Base-by-base conservation (phyloP, 2,329 filamentous ascomycete genomes). In the Alternaria sp. region DNA sequence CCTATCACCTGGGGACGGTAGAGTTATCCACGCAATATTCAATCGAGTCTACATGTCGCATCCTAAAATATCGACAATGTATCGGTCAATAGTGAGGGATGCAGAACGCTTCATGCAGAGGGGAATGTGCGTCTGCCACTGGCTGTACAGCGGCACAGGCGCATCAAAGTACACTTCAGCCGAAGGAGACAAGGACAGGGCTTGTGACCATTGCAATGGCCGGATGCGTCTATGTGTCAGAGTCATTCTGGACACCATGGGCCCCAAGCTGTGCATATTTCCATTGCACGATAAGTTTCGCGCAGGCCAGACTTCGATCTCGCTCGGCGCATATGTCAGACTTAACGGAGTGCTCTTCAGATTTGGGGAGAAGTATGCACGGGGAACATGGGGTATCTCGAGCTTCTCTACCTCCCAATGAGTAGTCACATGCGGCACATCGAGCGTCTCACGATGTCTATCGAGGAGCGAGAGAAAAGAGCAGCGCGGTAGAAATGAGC, bases 171-270 rank as follows among this genome's bases (percentile, higher is more conserved):
- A 41, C 15, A 41, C 37, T 18, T 18, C 37, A 18, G 37, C 37
- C n/a, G 37, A 41, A 18, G 37, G n/a, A 41, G 37, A 41, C n/a
- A 41, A 41, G 9, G 37, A 41, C 37, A 41, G n/a, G n/a, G n/a
- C 37, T 41, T 41, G 37, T 41, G 37, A 41, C n/a, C 37, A 41
- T 41, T 41, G 37, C 37, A 41, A 41, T 41, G 37, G n/a, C 37
- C 15, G 37, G 37, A 18, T 41, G n/a, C 37, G 37, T 18, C 37
- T 41, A 18, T 41, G 37, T 41, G n/a, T 41, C 4, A 41, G 37
- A 41, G 37, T 41, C 9, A 41, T 41, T 3, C 15, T 41, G 37
- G 37, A 41, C n/a, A 2, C 37, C n/a, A 1, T 41, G 9, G 37
- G 37, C 1, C 37, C 37, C 15, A 41, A 41, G n/a, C 37, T 41